Base-by-base conservation (phyloP, 2,329 filamentous ascomycete genomes). In the Colletotrichum brevisporum region DNA sequence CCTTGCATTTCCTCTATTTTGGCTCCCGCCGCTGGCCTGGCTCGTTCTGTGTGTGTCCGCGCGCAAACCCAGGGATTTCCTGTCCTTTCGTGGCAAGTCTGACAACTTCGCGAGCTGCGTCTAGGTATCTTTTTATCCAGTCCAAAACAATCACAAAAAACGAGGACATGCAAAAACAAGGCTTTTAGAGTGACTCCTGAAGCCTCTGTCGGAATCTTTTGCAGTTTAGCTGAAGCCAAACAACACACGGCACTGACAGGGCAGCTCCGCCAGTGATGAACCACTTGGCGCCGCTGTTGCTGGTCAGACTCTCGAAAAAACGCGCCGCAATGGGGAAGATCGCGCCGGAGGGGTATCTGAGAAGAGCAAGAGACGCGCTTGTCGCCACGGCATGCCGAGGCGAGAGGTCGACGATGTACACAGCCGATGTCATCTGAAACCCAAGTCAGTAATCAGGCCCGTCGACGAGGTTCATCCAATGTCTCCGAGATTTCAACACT, bases 271-370 rank as follows among this genome's bases (percentile, higher is more conserved):
- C 53, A 21, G 60, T 68, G 15, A 68, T 48, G 39, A 68, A 15
- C 60, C 53, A 68, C 36, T 58, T 63, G 4, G 58, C 58, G 36
- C 31, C 56, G 45, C 51, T 63, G 58, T 67, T 67, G 64, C 64
- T 67, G 43, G 64, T 56, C 4, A 56, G 26, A 13, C n/a, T 50
- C 31, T 67, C 58, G 18, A 67, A 51, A 16, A 36, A 51, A 51
- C 63, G 52, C 45, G 62, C 45, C 36, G 53, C 18, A 4, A 67
- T 51, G 13, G 58, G 64, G 15, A 67, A 67, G 4, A 57, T 27
- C 6, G 64, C 52, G 8, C 64, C 58, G 8, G 52, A 67, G 24
- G 58, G 64, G 45, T 67, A 67, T 52, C 64, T 52, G 5, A 45
- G 36, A 63, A 63, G 45, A 18, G 64, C 45, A 39, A 67, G 51